Evolutionary conservation across 768 basidiomycete genomes (phyloP), one percentile per base, ranked within the genome.

Genomic region (Suillus paluster): DNA sequence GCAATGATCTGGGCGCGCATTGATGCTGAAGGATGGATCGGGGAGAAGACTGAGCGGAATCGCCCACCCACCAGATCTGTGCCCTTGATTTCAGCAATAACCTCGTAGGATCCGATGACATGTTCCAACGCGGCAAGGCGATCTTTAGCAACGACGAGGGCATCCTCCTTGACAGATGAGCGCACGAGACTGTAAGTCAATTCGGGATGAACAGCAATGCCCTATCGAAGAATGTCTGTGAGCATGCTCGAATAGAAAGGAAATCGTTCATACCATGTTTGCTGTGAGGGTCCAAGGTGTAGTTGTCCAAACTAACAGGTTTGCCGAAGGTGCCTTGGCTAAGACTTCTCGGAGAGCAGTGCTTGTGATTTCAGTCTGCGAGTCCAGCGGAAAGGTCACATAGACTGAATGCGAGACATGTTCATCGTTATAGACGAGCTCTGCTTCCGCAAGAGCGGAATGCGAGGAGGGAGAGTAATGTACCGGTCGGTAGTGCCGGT

Each of bases 221-320:
- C 95, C 96, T 97, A 36, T 41, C 17, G 45, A 58, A 55, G 49
- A 34, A 21, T 27, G n/a, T 34, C 45, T 39, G 10, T 55, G 23
- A 55, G 23, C 23, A 7, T 39, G 10, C 36, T 46, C 46, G 42
- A 42, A 62, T 17, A 7, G n/a, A 27, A 21, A 49, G 21, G 38
- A 60, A 64, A 19, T 25, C 9, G 63, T 14, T 48, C 83, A 45
- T 66, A 95, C 95, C 91, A 95, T 94, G 70, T 99, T 99, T 2
- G 94, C 93, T 6, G 92, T 94, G 52, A 99, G 77, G 5, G 94
- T 99, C 97, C 97, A 99, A 1, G 97, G 93, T 0, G 97, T 99
- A 4, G 97, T 99, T 3, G 97, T 99, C 97, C 97, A 99, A 5
- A 97, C 91, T 19, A 95, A 78, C 11, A 97, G 67, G 33, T 82